phyloP scores from a whole-genome alignment of 83 land plant genomes.

The Picea engelmannii region DNA sequence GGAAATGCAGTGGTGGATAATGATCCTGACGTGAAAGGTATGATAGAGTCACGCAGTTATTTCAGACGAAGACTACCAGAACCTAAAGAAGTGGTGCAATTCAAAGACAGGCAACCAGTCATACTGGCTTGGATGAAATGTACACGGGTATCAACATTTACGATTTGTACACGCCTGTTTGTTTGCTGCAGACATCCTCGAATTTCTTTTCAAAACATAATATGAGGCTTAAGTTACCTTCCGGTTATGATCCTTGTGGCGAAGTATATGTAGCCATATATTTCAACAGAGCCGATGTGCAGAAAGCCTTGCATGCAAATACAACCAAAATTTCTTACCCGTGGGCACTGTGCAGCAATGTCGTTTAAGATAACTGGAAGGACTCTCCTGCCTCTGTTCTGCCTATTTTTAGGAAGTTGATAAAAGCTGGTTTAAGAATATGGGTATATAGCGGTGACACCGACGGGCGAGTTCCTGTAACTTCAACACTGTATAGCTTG shows the following conservation, averaged over 20 bases:
- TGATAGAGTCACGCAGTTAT: constrained; percentile 66
- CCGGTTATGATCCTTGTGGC: constrained; percentile 60
- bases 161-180: constrained; percentile 58
- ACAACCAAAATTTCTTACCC: constrained; percentile 45
- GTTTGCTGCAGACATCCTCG: constrained; percentile 21
- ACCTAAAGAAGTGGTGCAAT: constrained; percentile 40
- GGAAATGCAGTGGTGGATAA: constrained; percentile 71
- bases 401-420: constrained; percentile 45
- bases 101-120: constrained; percentile 1
- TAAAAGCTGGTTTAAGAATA: constrained; percentile 42
- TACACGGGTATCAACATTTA: constrained; percentile 56
- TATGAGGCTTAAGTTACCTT: constrained; percentile 31
- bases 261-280: constrained; percentile 35
- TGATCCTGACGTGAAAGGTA: constrained; percentile 42
- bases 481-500: constrained; percentile 51
- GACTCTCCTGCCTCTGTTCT: constrained; percentile 45
- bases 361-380: no score
- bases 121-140: constrained; percentile 22
- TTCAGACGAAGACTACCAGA: constrained; percentile 49
- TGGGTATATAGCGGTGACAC: constrained; percentile 72
- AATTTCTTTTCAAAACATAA: constrained; percentile 22
- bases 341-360: constrained; percentile 42
- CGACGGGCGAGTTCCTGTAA: constrained; percentile 61
- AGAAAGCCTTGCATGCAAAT: constrained; percentile 66
- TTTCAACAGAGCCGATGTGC: constrained; percentile 63